A percentile compares a stretch with the other conserved stretches of the same genome.
Conservation (phyloP, 768 basidiomycete species). For the Lepiota venenata region DNA sequence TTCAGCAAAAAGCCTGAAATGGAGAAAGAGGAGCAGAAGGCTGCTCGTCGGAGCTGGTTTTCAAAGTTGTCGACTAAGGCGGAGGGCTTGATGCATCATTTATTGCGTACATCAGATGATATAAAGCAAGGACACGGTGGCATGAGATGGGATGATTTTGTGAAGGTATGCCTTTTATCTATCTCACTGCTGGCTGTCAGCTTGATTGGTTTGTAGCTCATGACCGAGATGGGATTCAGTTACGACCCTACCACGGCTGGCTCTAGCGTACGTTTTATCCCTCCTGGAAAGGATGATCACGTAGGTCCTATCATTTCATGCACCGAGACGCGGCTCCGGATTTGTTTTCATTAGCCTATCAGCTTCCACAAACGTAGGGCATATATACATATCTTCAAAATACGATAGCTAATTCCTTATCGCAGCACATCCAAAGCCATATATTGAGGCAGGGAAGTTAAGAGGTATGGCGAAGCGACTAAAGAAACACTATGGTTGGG, state of each 20-base stretch:
- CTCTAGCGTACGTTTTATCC: constrained; percentile 80
- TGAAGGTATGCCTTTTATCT: constrained; percentile 46
- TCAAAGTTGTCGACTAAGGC: constrained; percentile 58
- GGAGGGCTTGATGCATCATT: constrained; percentile 56
- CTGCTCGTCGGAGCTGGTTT: constrained; percentile 54
- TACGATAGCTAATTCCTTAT: constrained; percentile 9
- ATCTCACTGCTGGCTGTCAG: background rate
- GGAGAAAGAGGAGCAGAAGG: constrained; percentile 34
- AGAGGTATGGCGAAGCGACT: constrained; percentile 55
- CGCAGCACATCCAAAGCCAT: constrained; percentile 73
- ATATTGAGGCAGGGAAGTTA: constrained; percentile 47
- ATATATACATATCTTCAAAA: background rate
- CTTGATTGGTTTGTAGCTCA: constrained; percentile 42
- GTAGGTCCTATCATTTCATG: constrained; percentile 21
- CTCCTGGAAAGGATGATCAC: constrained; percentile 48
- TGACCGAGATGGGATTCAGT: constrained; percentile 76
- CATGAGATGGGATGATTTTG: constrained; percentile 80
- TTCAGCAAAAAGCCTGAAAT: constrained; percentile 25
- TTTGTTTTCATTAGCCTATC: constrained; percentile 46
- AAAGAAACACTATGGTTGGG: constrained; percentile 68
- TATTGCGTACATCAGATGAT: constrained; percentile 54
- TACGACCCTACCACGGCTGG: constrained; percentile 76
- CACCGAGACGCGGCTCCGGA: background rate
- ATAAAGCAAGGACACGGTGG: constrained; percentile 49
- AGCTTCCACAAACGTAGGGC: constrained; percentile 72